Evolutionary conservation across 225 moss, liverwort and hornwort genomes (phyloP).

Genomic region (Pseudisothecium myosuroides): DNA sequence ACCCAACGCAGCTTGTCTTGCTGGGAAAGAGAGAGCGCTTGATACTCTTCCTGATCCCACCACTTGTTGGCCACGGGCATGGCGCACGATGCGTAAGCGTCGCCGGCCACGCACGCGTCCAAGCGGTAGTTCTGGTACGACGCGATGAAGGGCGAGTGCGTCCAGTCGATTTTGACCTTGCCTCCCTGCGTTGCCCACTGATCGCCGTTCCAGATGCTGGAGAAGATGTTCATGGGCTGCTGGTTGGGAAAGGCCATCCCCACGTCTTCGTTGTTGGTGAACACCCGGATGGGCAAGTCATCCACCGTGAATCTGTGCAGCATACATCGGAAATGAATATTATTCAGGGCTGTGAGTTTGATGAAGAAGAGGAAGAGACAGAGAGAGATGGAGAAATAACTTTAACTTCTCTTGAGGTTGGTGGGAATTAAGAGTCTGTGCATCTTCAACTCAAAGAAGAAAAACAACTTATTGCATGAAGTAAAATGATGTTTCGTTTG

Average conservation of each 20-base stretch:
- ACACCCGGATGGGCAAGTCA: constrained; percentile 65
- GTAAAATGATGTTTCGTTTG: neutral
- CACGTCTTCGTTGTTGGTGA: constrained; percentile 59
- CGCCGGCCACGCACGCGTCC: constrained; percentile 39
- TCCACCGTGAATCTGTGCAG: constrained; percentile 65
- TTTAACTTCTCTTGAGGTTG: too few species aligned
- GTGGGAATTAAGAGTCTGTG: neutral
- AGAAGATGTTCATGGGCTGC: constrained; percentile 78
- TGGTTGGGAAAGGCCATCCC: constrained; percentile 61
- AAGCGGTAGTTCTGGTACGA: constrained; percentile 55
- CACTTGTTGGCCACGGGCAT: constrained; percentile 23
- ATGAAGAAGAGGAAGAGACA: neutral
- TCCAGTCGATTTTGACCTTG: constrained; percentile 59
- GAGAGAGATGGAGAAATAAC: neutral
- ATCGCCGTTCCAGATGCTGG: constrained; percentile 87
- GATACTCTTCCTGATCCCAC: constrained; percentile 37
- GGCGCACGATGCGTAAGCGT: constrained; percentile 7
- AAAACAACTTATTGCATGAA: too few species aligned
- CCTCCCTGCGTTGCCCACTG: constrained; percentile 86
- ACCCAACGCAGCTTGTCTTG: constrained; percentile 69
- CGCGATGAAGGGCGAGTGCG: constrained; percentile 62
- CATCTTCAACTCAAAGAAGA: neutral
- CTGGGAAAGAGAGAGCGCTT: constrained; percentile 38
- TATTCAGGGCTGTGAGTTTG: neutral
- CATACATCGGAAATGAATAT: neutral